A percentile compares a stretch with the other conserved stretches of the same genome.
Conservation (phyloP, 2,329 filamentous ascomycete genomes). For the Pseudogymnoascus sp. region DNA sequence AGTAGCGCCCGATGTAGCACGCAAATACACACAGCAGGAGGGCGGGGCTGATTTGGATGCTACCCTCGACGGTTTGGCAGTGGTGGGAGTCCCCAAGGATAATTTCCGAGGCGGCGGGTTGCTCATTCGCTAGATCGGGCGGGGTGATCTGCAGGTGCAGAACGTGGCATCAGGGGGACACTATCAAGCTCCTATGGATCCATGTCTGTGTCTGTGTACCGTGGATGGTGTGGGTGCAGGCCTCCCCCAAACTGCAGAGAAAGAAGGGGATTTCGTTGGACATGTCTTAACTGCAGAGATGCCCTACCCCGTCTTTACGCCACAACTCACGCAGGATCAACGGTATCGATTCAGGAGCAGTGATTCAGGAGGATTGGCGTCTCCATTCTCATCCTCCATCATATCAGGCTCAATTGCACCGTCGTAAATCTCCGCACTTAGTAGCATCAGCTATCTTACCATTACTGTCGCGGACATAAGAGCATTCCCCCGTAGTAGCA, state of each 20-base stretch:
- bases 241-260: neutral
- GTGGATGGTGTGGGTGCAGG: neutral
- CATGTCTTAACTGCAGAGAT: neutral
- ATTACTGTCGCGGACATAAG: neutral
- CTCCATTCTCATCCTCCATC: neutral
- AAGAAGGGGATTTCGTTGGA: neutral
- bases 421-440: neutral
- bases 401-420: neutral
- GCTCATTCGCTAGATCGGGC: neutral
- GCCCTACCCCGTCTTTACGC: neutral
- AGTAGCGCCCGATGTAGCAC: neutral
- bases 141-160: constrained; percentile 7
- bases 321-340: neutral
- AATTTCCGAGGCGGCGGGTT: constrained; percentile 7
- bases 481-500: neutral
- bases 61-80: neutral
- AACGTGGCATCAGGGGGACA: constrained; percentile 7
- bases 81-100: neutral
- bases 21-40: neutral
- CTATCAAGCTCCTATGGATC: neutral
- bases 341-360: neutral
- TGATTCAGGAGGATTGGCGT: neutral
- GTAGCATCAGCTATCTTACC: neutral
- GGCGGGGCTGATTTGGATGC: neutral
- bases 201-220: neutral